A percentile compares a stretch with the other conserved stretches of the same genome.
Conservation (phyloP, 148 eudicot species). For the Rhododendron henanense region DNA sequence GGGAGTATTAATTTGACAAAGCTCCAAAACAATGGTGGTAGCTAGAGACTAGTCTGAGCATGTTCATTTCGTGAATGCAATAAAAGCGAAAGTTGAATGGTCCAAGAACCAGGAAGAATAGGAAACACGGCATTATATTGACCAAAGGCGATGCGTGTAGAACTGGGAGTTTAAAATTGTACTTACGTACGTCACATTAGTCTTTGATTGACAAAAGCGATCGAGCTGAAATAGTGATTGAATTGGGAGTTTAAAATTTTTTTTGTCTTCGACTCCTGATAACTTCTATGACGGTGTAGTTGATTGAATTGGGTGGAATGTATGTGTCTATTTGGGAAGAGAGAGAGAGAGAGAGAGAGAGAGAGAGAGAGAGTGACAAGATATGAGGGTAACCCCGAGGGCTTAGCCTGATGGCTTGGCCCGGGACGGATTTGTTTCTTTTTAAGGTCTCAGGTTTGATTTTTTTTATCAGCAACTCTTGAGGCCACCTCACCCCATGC, state of each 20-base stretch:
- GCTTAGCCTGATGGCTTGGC: no score
- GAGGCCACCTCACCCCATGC: fast-evolving
- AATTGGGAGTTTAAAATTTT: no score
- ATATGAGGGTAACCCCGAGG: no score
- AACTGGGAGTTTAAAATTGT: not conserved
- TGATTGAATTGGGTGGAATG: no score
- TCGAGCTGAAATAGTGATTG: not conserved
- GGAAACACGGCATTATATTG: not conserved
- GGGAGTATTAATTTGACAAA: not conserved
- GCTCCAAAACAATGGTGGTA: not conserved
- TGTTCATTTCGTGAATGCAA: not conserved
- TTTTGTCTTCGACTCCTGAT: no score
- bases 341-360: no score
- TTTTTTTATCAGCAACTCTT: no score
- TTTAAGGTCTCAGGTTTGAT: no score
- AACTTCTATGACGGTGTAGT: no score
- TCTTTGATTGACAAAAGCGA: not conserved
- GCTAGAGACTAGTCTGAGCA: not conserved
- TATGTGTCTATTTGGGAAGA: no score
- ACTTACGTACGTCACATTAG: not conserved
- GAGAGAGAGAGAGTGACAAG: no score
- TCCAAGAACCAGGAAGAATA: not conserved
- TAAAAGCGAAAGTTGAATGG: not conserved
- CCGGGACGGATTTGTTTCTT: no score
- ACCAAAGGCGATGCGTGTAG: not conserved